Base-by-base conservation (phyloP, 75 land plant species). In the Larix kaempferi region DNA sequence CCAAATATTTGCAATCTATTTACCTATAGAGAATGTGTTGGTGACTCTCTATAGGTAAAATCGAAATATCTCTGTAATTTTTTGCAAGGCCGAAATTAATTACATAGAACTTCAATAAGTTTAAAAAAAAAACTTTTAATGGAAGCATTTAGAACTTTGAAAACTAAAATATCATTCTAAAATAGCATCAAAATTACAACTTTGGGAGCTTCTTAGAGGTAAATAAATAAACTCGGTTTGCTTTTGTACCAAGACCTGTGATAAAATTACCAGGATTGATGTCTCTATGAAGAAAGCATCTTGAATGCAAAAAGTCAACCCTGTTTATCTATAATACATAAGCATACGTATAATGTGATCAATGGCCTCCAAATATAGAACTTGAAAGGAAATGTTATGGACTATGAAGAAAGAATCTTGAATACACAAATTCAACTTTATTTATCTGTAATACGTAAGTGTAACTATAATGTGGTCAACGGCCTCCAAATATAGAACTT, bases 201-300 rank as follows among this genome's bases (percentile, higher is more conserved):
- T 19, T 59, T 19, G 22, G 19, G 5, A 7, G 8, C 19, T 60
- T 19, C 10, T 60, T 22, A 22, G 5, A 60, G 22, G 62, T 2
- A 5, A 60, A 4, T 2, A 22, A 60, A 19, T 60, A 19, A 33
- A 95, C 98, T 94, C 91, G 95, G 80, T 95, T 93, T 67, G 92
- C 98, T 74, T 91, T 83, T 62, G 89, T 89, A 49, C 96, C 94
- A 66, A 93, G 83, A 78, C 98, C 95, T n/a, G 93, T 91, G 12
- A 93, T 87, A 86, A 95, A 93, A 78, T 95, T 95, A 73, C 93
- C 95, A 15, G 95, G 95, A 83, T 95, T 95, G 71, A 95, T 89
- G 82, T 95, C 95, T 74, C 98, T 85, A 75, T 93, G 98, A 63
- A 95, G 78, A 78, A 93, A 91, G 41, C 91, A 86, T 82, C 92